Evolutionary conservation across 352 stramenopile species (phyloP).

Genomic region (Lagenidium giganteum): DNA sequence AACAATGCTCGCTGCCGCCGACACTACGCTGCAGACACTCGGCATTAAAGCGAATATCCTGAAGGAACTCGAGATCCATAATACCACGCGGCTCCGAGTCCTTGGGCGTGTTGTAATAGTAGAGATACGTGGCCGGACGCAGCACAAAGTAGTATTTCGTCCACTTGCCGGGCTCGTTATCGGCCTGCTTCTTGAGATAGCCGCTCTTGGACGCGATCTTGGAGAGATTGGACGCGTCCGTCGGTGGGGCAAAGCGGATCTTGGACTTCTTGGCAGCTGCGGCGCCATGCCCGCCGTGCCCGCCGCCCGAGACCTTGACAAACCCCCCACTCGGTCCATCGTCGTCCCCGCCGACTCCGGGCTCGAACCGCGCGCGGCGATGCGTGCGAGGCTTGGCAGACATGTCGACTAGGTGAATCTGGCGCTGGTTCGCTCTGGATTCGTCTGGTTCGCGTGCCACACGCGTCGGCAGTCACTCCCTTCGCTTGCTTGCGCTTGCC

Average conservation of each 20-base stretch:
- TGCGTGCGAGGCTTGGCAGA: no score
- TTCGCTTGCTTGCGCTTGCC: no score
- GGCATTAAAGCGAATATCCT: slow-evolving; percentile 66
- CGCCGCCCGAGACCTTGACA: neutral
- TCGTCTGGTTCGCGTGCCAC: no score
- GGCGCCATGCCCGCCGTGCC: neutral
- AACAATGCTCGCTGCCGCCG: slow-evolving; percentile 52
- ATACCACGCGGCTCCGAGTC: slow-evolving; percentile 66
- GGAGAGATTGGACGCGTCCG: slow-evolving; percentile 35
- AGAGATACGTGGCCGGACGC: slow-evolving; percentile 69
- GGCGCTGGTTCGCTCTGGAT: no score
- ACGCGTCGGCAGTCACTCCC: no score
- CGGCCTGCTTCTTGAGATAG: slow-evolving; percentile 68
- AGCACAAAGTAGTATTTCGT: slow-evolving; percentile 81
- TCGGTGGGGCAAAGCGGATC: slow-evolving; percentile 50
- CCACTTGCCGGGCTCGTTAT: slow-evolving; percentile 74
- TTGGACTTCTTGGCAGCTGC: slow-evolving; percentile 30
- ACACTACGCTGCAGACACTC: slow-evolving; percentile 75
- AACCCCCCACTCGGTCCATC: neutral
- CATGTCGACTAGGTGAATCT: no score
- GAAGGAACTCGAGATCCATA: slow-evolving; percentile 77
- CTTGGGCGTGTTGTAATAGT: slow-evolving; percentile 71
- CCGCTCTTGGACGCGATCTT: slow-evolving; percentile 48
- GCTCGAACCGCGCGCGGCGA: no score
- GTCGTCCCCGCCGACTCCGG: neutral